Evolutionary conservation across 139 green algal genomes (phyloP).

Genomic region (Coccomyxa sp.): DNA sequence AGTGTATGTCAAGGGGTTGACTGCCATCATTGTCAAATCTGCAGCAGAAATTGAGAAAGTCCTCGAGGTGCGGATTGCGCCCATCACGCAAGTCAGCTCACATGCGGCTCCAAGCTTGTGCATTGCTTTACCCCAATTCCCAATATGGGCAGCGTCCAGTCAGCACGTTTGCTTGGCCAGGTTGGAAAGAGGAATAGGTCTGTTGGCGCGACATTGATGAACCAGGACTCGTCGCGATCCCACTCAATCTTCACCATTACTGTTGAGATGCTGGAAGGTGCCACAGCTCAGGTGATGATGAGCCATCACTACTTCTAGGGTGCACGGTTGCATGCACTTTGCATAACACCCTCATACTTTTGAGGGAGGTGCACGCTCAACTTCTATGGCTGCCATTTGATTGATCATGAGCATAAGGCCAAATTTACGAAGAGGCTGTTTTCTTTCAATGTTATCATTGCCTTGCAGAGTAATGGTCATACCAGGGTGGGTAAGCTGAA

Average conservation of each 20-base stretch:
- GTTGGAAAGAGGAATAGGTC: conserved; percentile 76
- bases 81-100: neutral
- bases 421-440: neutral
- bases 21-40: conserved; percentile 74
- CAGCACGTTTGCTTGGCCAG: conserved; percentile 22
- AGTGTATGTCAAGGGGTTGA: conserved; percentile 84
- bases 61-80: conserved; percentile 50
- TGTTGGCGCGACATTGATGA: conserved; percentile 82
- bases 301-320: neutral
- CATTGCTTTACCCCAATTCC: neutral
- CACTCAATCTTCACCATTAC: conserved; percentile 88
- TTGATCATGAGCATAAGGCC: neutral
- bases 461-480: conserved; percentile 14
- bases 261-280: conserved; percentile 52
- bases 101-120: neutral
- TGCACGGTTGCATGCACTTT: neutral
- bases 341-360: neutral
- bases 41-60: conserved; percentile 72
- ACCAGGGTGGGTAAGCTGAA: conserved; percentile 68
- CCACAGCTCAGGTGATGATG: neutral
- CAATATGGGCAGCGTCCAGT: neutral
- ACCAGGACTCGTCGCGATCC: conserved; percentile 78
- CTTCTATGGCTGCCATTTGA: neutral
- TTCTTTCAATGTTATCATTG: neutral
- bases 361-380: neutral